Percentiles rank a stretch among this genome's conserved stretches.
Evolutionary conservation across 2,329 filamentous ascomycete genomes (phyloP).

Genomic region (Monosporascus ibericus): DNA sequence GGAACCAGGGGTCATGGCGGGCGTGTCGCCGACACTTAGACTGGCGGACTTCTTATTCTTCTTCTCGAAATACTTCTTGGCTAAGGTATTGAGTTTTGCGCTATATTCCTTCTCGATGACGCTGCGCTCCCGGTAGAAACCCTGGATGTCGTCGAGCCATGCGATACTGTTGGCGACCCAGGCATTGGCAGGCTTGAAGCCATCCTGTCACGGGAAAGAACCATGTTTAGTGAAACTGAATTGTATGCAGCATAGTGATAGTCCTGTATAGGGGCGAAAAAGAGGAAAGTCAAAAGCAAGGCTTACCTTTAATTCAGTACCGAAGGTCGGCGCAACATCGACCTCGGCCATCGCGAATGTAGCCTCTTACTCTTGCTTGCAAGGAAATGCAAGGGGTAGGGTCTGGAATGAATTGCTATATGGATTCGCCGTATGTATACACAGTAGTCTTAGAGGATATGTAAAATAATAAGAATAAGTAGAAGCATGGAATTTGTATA

Average conservation of each 20-base stretch:
- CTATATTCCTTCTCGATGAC: conserved; percentile 96
- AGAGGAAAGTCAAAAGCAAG: conserved; percentile 11
- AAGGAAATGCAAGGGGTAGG: too few relatives aligned
- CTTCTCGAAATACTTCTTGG: conserved; percentile 96
- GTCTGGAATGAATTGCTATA: too few relatives aligned
- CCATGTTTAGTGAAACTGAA: conserved; percentile 5
- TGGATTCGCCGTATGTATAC: too few relatives aligned
- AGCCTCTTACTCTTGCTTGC: not conserved
- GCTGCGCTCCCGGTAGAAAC: conserved; percentile 93
- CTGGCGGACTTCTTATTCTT: conserved; percentile 84
- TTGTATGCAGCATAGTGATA: conserved; percentile 14
- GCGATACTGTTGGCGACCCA: conserved; percentile 87
- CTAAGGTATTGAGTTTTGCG: conserved; percentile 76
- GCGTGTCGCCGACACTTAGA: conserved; percentile 89
- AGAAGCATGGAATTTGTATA: conserved; percentile 14
- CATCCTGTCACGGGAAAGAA: conserved; percentile 57
- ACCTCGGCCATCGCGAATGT: conserved; percentile 65
- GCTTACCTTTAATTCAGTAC: conserved; percentile 82
- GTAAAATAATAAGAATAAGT: not conserved
- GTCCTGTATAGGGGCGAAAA: not conserved
- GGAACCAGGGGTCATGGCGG: conserved; percentile 87
- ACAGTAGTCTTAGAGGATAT: too few relatives aligned
- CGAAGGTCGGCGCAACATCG: conserved; percentile 80
- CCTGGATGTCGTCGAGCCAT: conserved; percentile 95
- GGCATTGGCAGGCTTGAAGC: conserved; percentile 87